Evolutionary conservation across 345 rosid genomes (phyloP).

Genomic region (Citrus unshiu): DNA sequence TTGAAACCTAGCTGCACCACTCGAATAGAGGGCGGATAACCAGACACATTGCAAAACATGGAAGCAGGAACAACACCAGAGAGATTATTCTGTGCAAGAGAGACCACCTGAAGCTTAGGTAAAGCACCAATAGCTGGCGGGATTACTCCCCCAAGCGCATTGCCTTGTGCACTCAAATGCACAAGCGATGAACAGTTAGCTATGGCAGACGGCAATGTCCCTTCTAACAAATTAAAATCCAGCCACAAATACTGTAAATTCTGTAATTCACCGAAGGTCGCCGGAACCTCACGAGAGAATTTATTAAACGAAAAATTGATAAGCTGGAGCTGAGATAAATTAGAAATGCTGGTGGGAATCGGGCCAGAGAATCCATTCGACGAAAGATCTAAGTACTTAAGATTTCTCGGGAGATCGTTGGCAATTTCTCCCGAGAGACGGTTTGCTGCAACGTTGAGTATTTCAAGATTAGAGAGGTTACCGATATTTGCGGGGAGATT

Average conservation of each 20-base stretch:
- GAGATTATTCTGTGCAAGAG: slow-evolving; percentile 60
- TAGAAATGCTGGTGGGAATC: slow-evolving; percentile 47
- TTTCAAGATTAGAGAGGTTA: slow-evolving; percentile 56
- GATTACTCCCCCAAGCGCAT: slow-evolving; percentile 63
- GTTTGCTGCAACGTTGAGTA: slow-evolving; percentile 67
- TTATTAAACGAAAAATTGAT: slow-evolving; percentile 77
- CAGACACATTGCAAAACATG: slow-evolving; percentile 56
- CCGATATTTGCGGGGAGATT: slow-evolving; percentile 48
- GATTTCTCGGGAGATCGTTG: slow-evolving; percentile 36
- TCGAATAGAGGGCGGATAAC: slow-evolving; percentile 46
- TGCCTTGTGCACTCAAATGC: slow-evolving; percentile 70
- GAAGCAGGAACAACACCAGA: slow-evolving; percentile 64
- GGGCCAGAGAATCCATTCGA: slow-evolving; percentile 70
- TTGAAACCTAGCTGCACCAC: slow-evolving; percentile 66
- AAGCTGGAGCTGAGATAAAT: slow-evolving; percentile 61
- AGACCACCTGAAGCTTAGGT: slow-evolving; percentile 59
- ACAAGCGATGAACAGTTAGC: slow-evolving; percentile 77
- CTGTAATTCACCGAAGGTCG: slow-evolving; percentile 58
- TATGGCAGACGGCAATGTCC: slow-evolving; percentile 77
- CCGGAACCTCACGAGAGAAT: slow-evolving; percentile 72
- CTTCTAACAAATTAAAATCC: slow-evolving; percentile 59
- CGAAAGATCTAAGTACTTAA: slow-evolving; percentile 69
- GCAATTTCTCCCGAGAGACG: slow-evolving; percentile 65
- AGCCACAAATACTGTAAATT: slow-evolving; percentile 71
- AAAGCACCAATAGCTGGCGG: slow-evolving; percentile 74